These are phyloP conservation scores for Melampsora larici-populina DNA, from an alignment of 1,284 basidiomycete species.

Conservation along the genomic window DNA sequence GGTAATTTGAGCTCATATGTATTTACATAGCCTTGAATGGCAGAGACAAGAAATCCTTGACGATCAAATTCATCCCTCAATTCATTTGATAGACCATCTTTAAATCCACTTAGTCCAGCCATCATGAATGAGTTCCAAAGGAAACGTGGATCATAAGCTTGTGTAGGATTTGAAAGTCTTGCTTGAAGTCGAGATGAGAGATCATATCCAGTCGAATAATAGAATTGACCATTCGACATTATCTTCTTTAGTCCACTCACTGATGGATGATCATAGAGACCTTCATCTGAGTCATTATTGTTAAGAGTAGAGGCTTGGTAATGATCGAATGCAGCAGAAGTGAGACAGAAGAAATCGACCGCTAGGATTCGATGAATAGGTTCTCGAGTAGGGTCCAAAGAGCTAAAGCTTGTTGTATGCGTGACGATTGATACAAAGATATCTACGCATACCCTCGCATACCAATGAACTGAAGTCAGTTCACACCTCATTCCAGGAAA, in stretches of 20 bases:
- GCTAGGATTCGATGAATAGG: too few relatives aligned
- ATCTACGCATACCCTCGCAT: slow-evolving; percentile 59
- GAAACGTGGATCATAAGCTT: too few relatives aligned
- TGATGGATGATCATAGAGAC: slow-evolving; percentile 82
- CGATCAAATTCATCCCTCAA: slow-evolving; percentile 52
- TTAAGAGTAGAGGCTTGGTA: slow-evolving; percentile 11
- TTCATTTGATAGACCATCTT: slow-evolving; percentile 58
- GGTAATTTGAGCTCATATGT: slow-evolving; percentile 66
- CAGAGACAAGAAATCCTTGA: slow-evolving; percentile 61
- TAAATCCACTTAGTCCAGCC: too few relatives aligned
- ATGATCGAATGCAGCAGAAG: too few relatives aligned
- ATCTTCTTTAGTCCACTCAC: slow-evolving; percentile 77
- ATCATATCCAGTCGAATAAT: slow-evolving; percentile 88
- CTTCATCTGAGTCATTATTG: slow-evolving; percentile 47
- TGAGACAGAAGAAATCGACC: too few relatives aligned
- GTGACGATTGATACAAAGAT: slow-evolving; percentile 74
- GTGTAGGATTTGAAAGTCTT: too few relatives aligned
- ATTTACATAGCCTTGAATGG: slow-evolving; percentile 88
- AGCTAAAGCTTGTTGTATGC: slow-evolving; percentile 69
- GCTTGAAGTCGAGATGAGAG: slow-evolving; percentile 79
- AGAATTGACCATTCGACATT: slow-evolving; percentile 85
- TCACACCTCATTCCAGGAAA: neutral
- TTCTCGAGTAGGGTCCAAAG: slow-evolving; percentile 46
- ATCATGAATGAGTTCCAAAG: too few relatives aligned
- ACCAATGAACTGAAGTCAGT: neutral